Evolutionary conservation across 768 basidiomycete genomes (phyloP), one percentile per base, ranked within the genome.

Genomic region (Boletus rubescentipes): DNA sequence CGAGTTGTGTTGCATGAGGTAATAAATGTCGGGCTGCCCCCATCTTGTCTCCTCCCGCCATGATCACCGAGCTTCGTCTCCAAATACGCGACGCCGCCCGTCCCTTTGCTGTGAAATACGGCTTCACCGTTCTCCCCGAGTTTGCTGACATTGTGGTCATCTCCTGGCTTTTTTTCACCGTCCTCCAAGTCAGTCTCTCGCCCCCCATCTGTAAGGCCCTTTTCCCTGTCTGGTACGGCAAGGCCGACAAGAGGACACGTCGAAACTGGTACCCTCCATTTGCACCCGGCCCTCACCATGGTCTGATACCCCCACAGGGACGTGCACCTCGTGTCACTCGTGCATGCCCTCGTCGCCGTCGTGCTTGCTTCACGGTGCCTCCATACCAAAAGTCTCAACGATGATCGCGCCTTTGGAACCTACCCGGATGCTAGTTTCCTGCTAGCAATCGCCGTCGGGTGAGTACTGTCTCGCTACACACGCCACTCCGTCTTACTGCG

Each of bases 401-500:
- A 71, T n/a, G 86, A 93, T 67, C 81, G 82, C 31, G 86, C 84
- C 7, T 93, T 86, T 63, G 93, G 91, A 7, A 93, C 88, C 79
- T 80, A 89, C 58, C 74, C 79, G 1, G 55, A 67, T 9, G 77
- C 79, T 5, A 86, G 84, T 20, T 74, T 79, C 42, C 72, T 86
- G 2, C 74, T 83, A 59, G 88, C 87, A 21, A 77, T 96, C 44
- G 83, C 89, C 30, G 77, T 79, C 46, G 92, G 87, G 87, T 89
- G 53, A 59, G 59, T 35, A 75, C 72, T n/a, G 12, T 34, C 29
- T 40, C 16, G 31, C 5, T 2, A 21, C 21, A 4, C 23, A 36
- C n/a, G 15, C 36, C 39, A 11, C 26, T 15, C 11, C 30, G 30
- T 43, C 34, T 38, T 38, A 44, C 15, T 9, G n/a, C 45, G 23